phyloP scores from a whole-genome alignment of 352 stramenopile genomes.

The Globisporangium splendens region DNA sequence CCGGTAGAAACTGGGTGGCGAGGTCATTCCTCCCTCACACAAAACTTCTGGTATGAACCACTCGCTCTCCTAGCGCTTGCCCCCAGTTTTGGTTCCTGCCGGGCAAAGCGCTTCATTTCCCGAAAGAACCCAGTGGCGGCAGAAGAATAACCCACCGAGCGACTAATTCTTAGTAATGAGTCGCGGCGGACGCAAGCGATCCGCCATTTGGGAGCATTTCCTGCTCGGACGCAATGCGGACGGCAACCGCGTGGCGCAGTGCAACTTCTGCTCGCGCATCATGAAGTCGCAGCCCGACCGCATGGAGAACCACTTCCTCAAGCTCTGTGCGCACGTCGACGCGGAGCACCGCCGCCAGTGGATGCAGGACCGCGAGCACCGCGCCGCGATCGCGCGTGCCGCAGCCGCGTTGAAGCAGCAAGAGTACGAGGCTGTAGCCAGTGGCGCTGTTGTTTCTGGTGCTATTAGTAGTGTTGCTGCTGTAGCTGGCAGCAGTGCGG shows the following conservation, averaged over 20 bases:
- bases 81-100: no score
- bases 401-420: conserved; percentile 3
- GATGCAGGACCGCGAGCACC: conserved; percentile 11
- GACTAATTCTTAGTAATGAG: neutral
- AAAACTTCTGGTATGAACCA: neutral
- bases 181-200: conserved; percentile 9
- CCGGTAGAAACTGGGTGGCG: neutral
- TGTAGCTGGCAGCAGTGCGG: no score
- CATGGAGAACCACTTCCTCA: conserved; percentile 20
- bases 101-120: neutral
- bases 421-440: neutral
- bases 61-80: neutral
- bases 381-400: conserved; percentile 2
- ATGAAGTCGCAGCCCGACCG: conserved; percentile 20
- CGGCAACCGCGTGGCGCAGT: conserved; percentile 16
- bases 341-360: conserved; percentile 8
- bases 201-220: conserved; percentile 17
- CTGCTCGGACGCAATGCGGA: conserved; percentile 4
- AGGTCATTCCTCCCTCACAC: neutral
- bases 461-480: no score
- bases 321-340: conserved; percentile 14
- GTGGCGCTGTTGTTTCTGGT: neutral
- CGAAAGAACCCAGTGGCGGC: neutral
- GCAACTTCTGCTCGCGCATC: conserved; percentile 12
- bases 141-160: neutral